Base-by-base conservation (phyloP, 805 yeast genomes). In the Metschnikowia baotianmanensis region DNA sequence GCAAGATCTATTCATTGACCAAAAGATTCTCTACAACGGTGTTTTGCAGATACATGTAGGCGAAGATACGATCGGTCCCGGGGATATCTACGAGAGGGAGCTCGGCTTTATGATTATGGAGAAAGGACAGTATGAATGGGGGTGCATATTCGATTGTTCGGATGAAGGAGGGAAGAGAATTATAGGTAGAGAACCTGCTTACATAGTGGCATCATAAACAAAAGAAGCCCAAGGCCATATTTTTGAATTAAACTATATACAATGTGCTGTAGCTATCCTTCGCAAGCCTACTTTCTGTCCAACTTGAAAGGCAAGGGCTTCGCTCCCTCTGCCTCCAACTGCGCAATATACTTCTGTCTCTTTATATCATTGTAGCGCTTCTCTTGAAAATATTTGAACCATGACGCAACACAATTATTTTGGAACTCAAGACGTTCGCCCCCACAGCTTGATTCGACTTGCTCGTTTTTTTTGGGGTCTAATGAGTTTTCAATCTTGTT, bases 341-440 rank as follows among this genome's bases (percentile, higher is more conserved):
- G 81, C 40, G 74, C 74, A 54, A 87, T 62, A 61, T 85, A 82
- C 50, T 74, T 71, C 48, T 78, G 84, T 61, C 83, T 81, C 53
- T 79, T 78, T 47, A 78, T 66, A 52, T 88, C 96, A 44, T 80
- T 82, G 28, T 81, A 83, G 52, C 96, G 77, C 62, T 89, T 90
- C 62, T 88, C 91, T 58, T 89, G 91, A 71, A 91, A 90, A 61
- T 90, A 89, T 45, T 83, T 46, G 78, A 60, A 88, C 98, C 98
- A 90, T 39, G 89, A 79, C 11, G 80, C 79, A 8, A 86, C 88
- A 63, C 98, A 90, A 51, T 81, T 79, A n/a, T 71, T 60, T 44
- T 84, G 79, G 50, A 86, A 88, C 28, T 70, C 72, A n/a, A 59
- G 56, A 48, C 80, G 78, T 56, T 80, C 72, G 2, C 46, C 41